Conservation (phyloP, 495 filamentous ascomycete species). For the Hyaloscypha bicolor region DNA sequence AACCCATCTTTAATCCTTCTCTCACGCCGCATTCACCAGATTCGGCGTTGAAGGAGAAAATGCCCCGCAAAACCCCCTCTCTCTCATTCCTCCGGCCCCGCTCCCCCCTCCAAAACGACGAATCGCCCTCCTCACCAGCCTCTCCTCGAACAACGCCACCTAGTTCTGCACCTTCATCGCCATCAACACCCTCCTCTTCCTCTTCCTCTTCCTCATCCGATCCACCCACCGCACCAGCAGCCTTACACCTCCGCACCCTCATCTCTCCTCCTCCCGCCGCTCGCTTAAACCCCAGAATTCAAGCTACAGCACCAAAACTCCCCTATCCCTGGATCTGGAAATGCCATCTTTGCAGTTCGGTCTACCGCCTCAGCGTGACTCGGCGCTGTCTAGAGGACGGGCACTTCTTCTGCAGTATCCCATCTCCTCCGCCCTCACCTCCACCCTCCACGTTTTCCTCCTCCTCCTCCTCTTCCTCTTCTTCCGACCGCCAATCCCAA, state of each 20-base stretch:
- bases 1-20: too few relatives aligned
- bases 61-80: not conserved
- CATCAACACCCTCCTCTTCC: constrained; percentile 16
- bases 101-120: not conserved
- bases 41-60: not conserved
- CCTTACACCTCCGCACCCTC: constrained; percentile 36
- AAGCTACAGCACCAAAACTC: constrained; percentile 27
- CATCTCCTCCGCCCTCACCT: constrained; percentile 9
- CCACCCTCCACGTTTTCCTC: not conserved
- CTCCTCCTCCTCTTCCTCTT: too few relatives aligned
- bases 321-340: constrained; percentile 48
- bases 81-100: not conserved
- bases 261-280: constrained; percentile 30
- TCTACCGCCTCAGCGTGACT: constrained; percentile 45
- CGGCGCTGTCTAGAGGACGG: constrained; percentile 48
- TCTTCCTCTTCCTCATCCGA: constrained; percentile 22
- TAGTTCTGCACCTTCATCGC: not conserved
- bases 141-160: not conserved
- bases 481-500: not conserved
- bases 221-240: constrained; percentile 22
- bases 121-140: not conserved
- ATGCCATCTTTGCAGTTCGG: constrained; percentile 43
- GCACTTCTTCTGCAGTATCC: constrained; percentile 42
- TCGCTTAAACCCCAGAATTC: not conserved
- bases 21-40: too few relatives aligned